Evolutionary conservation across 1,284 basidiomycete genomes (phyloP), one percentile per base, ranked within the genome.

Genomic region (Leccinum solheimii): DNA sequence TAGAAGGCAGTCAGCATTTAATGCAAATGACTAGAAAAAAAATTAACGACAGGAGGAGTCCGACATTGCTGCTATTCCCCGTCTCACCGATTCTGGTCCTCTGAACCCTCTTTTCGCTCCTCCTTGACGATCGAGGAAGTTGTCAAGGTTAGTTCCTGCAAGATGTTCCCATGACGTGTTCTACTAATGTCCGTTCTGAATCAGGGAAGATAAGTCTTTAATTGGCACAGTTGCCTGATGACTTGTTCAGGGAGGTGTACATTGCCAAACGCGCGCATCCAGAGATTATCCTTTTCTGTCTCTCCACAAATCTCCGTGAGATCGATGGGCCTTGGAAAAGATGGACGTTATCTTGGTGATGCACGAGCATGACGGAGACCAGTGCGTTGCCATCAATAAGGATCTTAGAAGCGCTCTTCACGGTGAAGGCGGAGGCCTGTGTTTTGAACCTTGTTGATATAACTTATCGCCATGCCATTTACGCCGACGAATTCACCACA

Each of bases 41-140:
- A 34, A 32, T 10, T 10, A 32, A 34, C 34, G 34, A 34, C 5
- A 34, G 34, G 34, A 34, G 34, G 34, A 34, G 34, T 34, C 34
- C 13, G 34, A 13, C 34, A 34, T 34, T 13, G 11, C 32, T 34
- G 11, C 32, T 34, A 0, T 9, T 30, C 2, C 27, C 27, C 27
- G 9, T 30, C 27, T 30, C 27, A 30, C 27, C 27, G 2, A 30
- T 30, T 30, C 27, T 9, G 9, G 27, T 30, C 27, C 27, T 30
- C 27, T 30, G 27, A 30, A 30, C 27, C 27, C 27, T 9, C 27
- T 30, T 30, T 30, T 76, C 14, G 38, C 16, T 32, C 32, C 32
- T 11, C 10, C 32, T 10, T 32, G 32, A 32, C 32, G 10, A 32
- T 32, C 32, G 32, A 32, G 32, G 32, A 32, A 32, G 10, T 32